Evolutionary conservation across 2,329 filamentous ascomycete species (phyloP).

Genomic region (Epichloe brachyelytri): DNA sequence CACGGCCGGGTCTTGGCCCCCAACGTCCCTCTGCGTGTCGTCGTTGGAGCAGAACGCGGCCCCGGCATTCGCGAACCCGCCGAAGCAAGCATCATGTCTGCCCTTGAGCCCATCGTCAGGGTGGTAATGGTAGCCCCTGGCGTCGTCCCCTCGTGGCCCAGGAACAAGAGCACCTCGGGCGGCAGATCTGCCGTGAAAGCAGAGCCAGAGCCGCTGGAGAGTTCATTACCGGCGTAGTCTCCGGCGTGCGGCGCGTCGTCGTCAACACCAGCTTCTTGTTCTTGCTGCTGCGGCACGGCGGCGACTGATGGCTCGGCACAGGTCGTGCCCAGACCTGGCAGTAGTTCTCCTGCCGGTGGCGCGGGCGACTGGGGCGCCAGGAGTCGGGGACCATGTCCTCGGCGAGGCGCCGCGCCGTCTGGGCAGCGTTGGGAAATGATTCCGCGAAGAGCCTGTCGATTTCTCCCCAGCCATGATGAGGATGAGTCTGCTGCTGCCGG

Average conservation of each 20-base stretch:
- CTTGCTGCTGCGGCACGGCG: not conserved
- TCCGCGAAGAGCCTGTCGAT: constrained; percentile 1
- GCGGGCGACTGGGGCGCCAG: too few relatives aligned
- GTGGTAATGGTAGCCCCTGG: too few relatives aligned
- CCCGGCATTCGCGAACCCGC: not conserved
- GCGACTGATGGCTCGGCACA: not conserved
- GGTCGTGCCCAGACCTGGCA: too few relatives aligned
- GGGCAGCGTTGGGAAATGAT: constrained; percentile 1
- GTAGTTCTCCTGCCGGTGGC: not conserved
- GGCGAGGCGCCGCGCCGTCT: not conserved
- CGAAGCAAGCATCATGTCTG: too few relatives aligned
- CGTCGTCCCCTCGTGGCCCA: not conserved
- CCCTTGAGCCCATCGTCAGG: not conserved
- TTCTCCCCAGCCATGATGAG: not conserved
- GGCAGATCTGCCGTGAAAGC: not conserved
- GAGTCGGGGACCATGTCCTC: not conserved
- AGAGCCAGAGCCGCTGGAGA: not conserved
- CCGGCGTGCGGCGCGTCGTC: not conserved
- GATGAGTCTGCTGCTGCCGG: not conserved
- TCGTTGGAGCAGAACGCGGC: not conserved
- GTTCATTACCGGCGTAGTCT: not conserved
- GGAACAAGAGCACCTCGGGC: not conserved
- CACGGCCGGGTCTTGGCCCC: not conserved
- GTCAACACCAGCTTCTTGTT: not conserved
- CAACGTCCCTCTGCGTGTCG: not conserved